Conservation (phyloP, 495 filamentous ascomycete genomes). For the Jackrogersella minutella region DNA sequence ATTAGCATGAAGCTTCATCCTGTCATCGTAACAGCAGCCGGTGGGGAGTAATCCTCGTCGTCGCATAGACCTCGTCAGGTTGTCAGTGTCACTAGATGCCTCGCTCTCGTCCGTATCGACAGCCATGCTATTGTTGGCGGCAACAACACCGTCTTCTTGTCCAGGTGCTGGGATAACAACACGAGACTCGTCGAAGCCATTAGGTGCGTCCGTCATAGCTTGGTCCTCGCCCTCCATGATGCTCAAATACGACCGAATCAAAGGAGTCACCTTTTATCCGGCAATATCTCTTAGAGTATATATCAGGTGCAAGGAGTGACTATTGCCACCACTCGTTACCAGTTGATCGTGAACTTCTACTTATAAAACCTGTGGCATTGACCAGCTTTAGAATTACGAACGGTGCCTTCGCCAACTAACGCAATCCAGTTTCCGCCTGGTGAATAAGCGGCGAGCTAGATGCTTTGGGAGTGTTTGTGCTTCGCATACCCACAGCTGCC, state of each 20-base stretch:
- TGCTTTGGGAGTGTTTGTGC: conserved; percentile 2
- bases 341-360: conserved; percentile 3
- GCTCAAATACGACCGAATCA: neutral
- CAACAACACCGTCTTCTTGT: conserved; percentile 28
- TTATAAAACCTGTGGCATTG: neutral
- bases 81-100: conserved; percentile 14
- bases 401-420: neutral
- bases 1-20: conserved; percentile 93
- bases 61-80: conserved; percentile 17
- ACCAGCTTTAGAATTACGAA: neutral
- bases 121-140: conserved; percentile 40
- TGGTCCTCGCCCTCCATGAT: conserved; percentile 54
- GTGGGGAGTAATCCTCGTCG: conserved; percentile 62
- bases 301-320: neutral
- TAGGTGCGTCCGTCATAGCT: conserved; percentile 48
- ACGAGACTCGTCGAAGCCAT: conserved; percentile 46
- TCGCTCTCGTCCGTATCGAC: conserved; percentile 45
- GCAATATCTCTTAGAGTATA: neutral
- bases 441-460: conserved; percentile 7
- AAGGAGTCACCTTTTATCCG: neutral
- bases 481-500: conserved; percentile 24
- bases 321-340: neutral
- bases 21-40: conserved; percentile 86
- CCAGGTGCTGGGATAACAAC: conserved; percentile 6
- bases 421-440: neutral